Percentiles rank a stretch among this genome's conserved stretches.
Conservation (phyloP, 768 basidiomycete genomes). For the Leucocoprinus leucothites region DNA sequence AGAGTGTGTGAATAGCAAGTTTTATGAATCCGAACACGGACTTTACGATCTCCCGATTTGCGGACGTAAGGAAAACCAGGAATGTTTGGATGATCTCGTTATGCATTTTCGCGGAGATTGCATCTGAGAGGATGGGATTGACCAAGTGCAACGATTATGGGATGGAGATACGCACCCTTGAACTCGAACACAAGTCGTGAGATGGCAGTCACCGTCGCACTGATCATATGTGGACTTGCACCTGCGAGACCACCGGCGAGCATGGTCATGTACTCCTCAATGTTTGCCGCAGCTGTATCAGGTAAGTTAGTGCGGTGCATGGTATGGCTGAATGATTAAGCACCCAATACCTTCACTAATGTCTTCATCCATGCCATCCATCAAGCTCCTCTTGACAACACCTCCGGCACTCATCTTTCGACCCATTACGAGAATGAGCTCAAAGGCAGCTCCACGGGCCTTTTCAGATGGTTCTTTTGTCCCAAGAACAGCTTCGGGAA, state of each 20-base stretch:
- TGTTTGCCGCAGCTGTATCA: slow-evolving; percentile 55
- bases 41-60: slow-evolving; percentile 97
- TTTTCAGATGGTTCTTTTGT: slow-evolving; percentile 98
- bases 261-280: slow-evolving; percentile 97
- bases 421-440: slow-evolving; percentile 88
- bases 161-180: slow-evolving; percentile 55
- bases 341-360: slow-evolving; percentile 38
- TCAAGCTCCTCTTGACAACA: slow-evolving; percentile 67
- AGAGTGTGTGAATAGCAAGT: slow-evolving; percentile 84
- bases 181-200: slow-evolving; percentile 95
- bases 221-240: slow-evolving; percentile 96
- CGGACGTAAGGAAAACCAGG: slow-evolving; percentile 86
- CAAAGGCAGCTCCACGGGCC: slow-evolving; percentile 85
- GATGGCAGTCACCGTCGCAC: slow-evolving; percentile 92
- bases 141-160: neutral
- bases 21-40: slow-evolving; percentile 95
- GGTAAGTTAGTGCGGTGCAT: neutral
- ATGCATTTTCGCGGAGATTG: slow-evolving; percentile 68
- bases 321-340: slow-evolving; percentile 8
- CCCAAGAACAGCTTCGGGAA: slow-evolving; percentile 92
- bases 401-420: slow-evolving; percentile 89
- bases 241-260: slow-evolving; percentile 92
- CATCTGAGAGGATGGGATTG: slow-evolving; percentile 39
- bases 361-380: slow-evolving; percentile 85
- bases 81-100: slow-evolving; percentile 84